Conservation (phyloP, 345 rosid species). For the Brassica nigra region DNA sequence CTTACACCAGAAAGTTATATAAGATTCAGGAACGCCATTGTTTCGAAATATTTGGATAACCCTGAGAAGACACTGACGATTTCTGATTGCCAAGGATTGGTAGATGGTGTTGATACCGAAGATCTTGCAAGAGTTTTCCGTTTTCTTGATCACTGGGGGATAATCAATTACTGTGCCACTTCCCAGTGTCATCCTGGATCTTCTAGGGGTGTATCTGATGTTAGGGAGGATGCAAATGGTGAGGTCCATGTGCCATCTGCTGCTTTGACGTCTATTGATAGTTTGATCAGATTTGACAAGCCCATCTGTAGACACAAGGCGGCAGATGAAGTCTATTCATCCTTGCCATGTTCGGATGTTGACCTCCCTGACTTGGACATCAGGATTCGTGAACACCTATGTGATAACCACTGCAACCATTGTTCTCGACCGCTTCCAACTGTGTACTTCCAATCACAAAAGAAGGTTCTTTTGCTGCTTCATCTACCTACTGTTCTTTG, state of each 20-base stretch:
- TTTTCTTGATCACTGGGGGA: constrained; percentile 99
- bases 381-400: constrained; percentile 81
- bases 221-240: constrained; percentile 83
- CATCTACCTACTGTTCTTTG: constrained; percentile 9
- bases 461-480: constrained; percentile 60
- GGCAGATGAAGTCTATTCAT: constrained; percentile 68
- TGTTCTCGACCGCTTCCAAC: constrained; percentile 73
- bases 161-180: constrained; percentile 85
- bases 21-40: constrained; percentile 81
- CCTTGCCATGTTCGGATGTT: constrained; percentile 50
- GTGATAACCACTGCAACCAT: constrained; percentile 71
- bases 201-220: constrained; percentile 59
- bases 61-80: constrained; percentile 73
- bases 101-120: constrained; percentile 60
- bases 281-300: constrained; percentile 97
- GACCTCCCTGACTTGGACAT: constrained; percentile 76
- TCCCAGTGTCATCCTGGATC: constrained; percentile 48
- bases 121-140: constrained; percentile 78
- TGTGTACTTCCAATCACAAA: constrained; percentile 79
- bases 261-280: constrained; percentile 92
- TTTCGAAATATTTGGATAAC: constrained; percentile 84
- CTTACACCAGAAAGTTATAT: constrained; percentile 82
- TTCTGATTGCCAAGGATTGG: constrained; percentile 73
- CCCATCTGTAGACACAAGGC: constrained; percentile 87
- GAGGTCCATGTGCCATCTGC: constrained; percentile 94